These are phyloP conservation scores for Kazachstania bromeliacearum DNA, from an alignment of 805 yeast genomes.

Conservation along the genomic window DNA sequence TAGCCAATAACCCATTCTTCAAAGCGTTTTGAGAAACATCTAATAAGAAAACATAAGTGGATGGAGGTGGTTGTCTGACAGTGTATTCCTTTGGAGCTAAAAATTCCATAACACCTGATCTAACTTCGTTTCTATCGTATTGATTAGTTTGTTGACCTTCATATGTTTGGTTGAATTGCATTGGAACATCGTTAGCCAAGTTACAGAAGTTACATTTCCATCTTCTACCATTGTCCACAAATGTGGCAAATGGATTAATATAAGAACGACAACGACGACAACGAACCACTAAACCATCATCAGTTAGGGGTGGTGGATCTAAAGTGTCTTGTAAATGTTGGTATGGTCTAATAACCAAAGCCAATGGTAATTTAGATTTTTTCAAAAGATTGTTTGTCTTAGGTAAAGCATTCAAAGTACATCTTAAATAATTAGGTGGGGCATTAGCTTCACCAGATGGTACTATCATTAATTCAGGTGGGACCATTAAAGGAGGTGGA, in stretches of 20 bases:
- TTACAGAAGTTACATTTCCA: constrained; percentile 96
- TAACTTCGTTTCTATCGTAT: constrained; percentile 71
- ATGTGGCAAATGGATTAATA: constrained; percentile 82
- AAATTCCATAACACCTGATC: constrained; percentile 84
- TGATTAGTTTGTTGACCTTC: constrained; percentile 43
- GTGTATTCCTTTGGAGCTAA: constrained; percentile 91
- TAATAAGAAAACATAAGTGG: constrained; percentile 75
- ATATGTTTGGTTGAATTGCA: constrained; percentile 52
- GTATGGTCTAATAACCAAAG: constrained; percentile 84
- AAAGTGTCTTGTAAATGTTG: constrained; percentile 59
- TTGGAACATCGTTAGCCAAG: constrained; percentile 81
- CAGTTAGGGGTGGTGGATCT: constrained; percentile 61
- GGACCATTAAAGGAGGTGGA: constrained; percentile 83
- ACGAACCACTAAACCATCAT: constrained; percentile 76
- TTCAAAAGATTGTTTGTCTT: constrained; percentile 60
- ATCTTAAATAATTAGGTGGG: constrained; percentile 65
- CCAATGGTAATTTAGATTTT: constrained; percentile 87
- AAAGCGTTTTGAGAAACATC: constrained; percentile 81
- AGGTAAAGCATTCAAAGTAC: constrained; percentile 87
- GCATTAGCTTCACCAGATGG: constrained; percentile 57
- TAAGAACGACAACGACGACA: constrained; percentile 97
- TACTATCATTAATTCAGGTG: constrained; percentile 48
- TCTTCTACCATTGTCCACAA: constrained; percentile 60
- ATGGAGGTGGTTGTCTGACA: constrained; percentile 92
- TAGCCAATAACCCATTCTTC: constrained; percentile 71